These are phyloP conservation scores for Phoma sp. DNA, from an alignment of 2,329 filamentous ascomycete species.

Conservation along the genomic window DNA sequence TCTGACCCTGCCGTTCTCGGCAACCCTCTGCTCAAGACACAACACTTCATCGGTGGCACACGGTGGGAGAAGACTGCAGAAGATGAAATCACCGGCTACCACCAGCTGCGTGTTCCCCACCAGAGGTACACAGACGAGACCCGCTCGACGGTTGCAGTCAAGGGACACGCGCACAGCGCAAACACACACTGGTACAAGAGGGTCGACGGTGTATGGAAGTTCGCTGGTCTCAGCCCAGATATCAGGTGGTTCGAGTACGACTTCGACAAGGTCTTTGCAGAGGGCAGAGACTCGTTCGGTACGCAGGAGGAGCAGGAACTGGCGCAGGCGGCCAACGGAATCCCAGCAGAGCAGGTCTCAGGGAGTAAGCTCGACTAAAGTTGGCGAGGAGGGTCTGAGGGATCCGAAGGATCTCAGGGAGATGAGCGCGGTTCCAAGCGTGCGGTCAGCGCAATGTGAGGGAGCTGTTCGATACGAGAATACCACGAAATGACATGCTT, in stretches of 20 bases:
- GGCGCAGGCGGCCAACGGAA: constrained; percentile 44
- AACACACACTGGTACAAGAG: constrained; percentile 63
- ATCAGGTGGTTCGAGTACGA: constrained; percentile 63
- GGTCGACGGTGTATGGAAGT: constrained; percentile 65
- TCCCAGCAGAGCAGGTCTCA: constrained; percentile 32
- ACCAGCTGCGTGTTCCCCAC: constrained; percentile 65
- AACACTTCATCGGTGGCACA: constrained; percentile 63
- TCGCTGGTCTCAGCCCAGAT: constrained; percentile 60
- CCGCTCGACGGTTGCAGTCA: constrained; percentile 55
- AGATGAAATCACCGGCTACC: constrained; percentile 58
- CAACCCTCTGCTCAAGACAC: constrained; percentile 60
- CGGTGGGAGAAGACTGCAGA: constrained; percentile 59
- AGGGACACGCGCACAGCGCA: constrained; percentile 63
- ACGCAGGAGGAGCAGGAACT: constrained; percentile 43
- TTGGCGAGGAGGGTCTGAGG: not conserved
- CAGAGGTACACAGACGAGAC: constrained; percentile 60
- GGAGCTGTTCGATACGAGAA: constrained; percentile 5
- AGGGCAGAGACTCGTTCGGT: constrained; percentile 54
- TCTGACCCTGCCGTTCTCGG: constrained; percentile 61
- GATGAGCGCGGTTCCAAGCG: constrained; percentile 1
- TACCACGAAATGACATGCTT: constrained; percentile 18
- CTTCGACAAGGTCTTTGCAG: constrained; percentile 61
- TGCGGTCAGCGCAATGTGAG: constrained; percentile 16
- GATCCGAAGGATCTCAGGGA: constrained; percentile 1
- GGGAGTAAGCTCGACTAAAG: constrained; percentile 5